Percentiles rank a stretch among this genome's conserved stretches.
phyloP scores from a whole-genome alignment of 192 early-diverging fungal genomes.

The Coemansia sp. region DNA sequence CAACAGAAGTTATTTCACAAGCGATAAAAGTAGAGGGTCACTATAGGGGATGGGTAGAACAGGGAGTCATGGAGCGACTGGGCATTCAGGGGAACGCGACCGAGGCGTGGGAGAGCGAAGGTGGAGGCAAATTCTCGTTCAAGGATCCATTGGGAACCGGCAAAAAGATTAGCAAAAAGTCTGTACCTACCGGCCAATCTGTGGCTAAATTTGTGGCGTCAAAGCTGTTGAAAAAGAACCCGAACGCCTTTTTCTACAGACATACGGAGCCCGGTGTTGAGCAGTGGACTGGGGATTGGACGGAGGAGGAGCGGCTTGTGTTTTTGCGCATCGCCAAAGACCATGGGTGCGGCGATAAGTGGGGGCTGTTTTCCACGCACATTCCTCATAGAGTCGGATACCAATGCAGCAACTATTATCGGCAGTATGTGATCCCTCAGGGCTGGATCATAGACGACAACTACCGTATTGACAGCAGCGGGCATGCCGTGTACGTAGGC shows the following conservation, averaged over 20 bases:
- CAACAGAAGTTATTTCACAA: conserved; percentile 39
- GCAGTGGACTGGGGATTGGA: conserved; percentile 80
- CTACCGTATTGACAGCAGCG: conserved; percentile 43
- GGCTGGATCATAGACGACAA: conserved; percentile 56
- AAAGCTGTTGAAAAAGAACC: conserved; percentile 73
- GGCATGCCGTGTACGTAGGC: conserved; percentile 50
- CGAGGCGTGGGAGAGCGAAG: conserved; percentile 76
- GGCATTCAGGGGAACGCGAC: conserved; percentile 61
- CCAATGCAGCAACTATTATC: conserved; percentile 59
- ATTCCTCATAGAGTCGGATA: conserved; percentile 55
- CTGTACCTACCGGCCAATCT: conserved; percentile 44
- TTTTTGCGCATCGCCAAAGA: conserved; percentile 59
- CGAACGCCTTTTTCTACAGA: conserved; percentile 77
- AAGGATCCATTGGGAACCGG: conserved; percentile 64
- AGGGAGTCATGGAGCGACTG: conserved; percentile 60
- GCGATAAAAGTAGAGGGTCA: conserved; percentile 67
- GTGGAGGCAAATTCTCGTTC: conserved; percentile 74
- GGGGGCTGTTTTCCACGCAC: conserved; percentile 47
- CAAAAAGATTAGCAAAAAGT: conserved; percentile 35
- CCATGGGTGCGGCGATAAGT: conserved; percentile 55
- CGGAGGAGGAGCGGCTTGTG: conserved; percentile 59
- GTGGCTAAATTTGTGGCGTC: conserved; percentile 59
- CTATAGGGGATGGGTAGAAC: conserved; percentile 68
- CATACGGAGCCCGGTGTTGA: conserved; percentile 76
- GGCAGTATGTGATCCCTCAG: conserved; percentile 51